Conservation (phyloP, 2,329 filamentous ascomycete species). For the Cercospora janseana region DNA sequence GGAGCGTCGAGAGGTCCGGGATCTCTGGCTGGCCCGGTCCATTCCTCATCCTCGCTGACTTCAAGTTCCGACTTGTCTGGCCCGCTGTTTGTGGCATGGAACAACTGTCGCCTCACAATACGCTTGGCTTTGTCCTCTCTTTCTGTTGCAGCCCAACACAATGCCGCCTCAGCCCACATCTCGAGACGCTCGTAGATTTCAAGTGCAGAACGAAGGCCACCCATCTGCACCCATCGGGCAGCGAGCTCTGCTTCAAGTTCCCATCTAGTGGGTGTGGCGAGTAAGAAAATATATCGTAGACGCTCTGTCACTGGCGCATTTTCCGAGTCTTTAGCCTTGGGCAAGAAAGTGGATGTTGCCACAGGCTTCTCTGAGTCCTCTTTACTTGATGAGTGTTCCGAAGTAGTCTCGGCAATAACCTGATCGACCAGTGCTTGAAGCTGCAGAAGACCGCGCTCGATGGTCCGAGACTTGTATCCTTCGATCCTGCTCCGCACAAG, state of each 20-base stretch:
- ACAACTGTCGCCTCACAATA: conserved; percentile 76
- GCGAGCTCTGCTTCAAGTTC: conserved; percentile 92
- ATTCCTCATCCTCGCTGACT: conserved; percentile 43
- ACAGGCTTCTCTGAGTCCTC: conserved; percentile 47
- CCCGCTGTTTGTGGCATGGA: conserved; percentile 57
- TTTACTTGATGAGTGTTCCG: conserved; percentile 18
- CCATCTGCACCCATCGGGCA: conserved; percentile 84
- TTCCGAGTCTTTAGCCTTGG: conserved; percentile 70
- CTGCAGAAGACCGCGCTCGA: conserved; percentile 86
- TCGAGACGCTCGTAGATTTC: conserved; percentile 93
- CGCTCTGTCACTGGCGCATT: conserved; percentile 74
- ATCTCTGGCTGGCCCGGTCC: conserved; percentile 67
- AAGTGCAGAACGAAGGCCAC: conserved; percentile 82
- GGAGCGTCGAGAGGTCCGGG: conserved; percentile 79
- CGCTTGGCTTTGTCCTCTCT: conserved; percentile 78
- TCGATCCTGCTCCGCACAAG: conserved; percentile 88
- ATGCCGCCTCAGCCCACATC: conserved; percentile 90
- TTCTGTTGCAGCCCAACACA: conserved; percentile 79
- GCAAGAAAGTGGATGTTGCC: conserved; percentile 68
- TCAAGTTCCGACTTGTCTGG: conserved; percentile 40
- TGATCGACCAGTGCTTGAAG: conserved; percentile 95
- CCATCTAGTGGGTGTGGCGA: conserved; percentile 85
- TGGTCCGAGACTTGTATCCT: conserved; percentile 77
- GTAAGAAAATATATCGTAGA: conserved; percentile 76
- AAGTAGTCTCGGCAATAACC: conserved; percentile 76